Evolutionary conservation across 2,329 filamentous ascomycete species (phyloP), one percentile per base, ranked within the genome.

Genomic region (Aureobasidium sp.): DNA sequence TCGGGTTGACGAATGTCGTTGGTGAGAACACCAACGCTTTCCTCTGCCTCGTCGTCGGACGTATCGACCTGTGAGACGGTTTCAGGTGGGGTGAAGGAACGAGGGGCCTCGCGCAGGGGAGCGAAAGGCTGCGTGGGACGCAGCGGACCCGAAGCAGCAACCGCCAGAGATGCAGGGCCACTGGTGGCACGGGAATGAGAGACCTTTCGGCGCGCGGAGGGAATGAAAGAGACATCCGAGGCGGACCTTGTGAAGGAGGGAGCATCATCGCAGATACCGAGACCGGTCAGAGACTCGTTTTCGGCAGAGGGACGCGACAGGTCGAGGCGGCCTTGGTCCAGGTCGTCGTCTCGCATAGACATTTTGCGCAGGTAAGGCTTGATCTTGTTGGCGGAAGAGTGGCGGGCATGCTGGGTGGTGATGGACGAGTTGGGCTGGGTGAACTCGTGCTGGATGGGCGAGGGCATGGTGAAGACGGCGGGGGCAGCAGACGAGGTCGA

Each of bases 311-410:
- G 78, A 33, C 80, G 78, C 33, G 80, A 81, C 25, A 83, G 71
- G 66, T 84, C 81, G 58, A 84, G 75, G 47, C 66, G 65, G 27
- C 70, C 70, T 60, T 70, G 69, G 21, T 77, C 76, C 47, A 74
- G 72, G 57, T 55, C 38, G 49, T 69, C 66, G 65, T 79, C 79
- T 62, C 78, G 75, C 47, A 74, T 73, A 21, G 79, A 78, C 63
- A 79, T 73, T 68, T 81, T 83, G 55, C 79, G 77, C 57, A 82
- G 71, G 62, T 82, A 78, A 2, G 81, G 80, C 68, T 83, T 83
- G 69, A 81, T 77, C 68, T 80, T 81, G 15, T 66, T 67, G 10
- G 69, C 68, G 21, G 69, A 67, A 29, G 60, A 64, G 35, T 33
- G 62, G 50, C 19, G 67, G 62, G 27, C 61, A 45, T 60, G 5